phyloP scores from a whole-genome alignment of 2,329 filamentous ascomycete genomes.

The Chaetomium sp. region DNA sequence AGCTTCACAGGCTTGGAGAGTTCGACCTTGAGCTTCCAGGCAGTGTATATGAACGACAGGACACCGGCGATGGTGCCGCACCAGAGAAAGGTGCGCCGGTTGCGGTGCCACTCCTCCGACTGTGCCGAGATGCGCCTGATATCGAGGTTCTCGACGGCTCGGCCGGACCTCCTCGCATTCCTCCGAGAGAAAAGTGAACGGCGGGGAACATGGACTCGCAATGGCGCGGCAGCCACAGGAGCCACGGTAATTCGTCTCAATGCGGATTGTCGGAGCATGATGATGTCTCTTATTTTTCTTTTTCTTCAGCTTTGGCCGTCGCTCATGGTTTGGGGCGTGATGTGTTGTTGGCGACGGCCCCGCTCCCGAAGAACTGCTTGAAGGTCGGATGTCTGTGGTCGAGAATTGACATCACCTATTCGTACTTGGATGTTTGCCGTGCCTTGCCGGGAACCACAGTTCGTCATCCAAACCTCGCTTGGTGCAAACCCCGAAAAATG shows the following conservation, averaged over 20 bases:
- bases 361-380: neutral
- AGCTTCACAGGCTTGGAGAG: slow-evolving; percentile 40
- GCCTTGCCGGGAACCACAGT: neutral
- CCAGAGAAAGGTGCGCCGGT: slow-evolving; percentile 55
- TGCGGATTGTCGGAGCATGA: slow-evolving; percentile 39
- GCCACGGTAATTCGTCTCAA: slow-evolving; percentile 35
- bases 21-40: slow-evolving; percentile 53
- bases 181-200: slow-evolving; percentile 43
- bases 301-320: neutral
- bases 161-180: slow-evolving; percentile 27
- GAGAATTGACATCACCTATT: slow-evolving; percentile 13
- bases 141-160: slow-evolving; percentile 53
- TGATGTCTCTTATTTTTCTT: slow-evolving; percentile 9
- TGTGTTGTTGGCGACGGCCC: slow-evolving; percentile 1
- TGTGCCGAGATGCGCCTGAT: slow-evolving; percentile 51
- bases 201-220: slow-evolving; percentile 28
- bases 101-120: slow-evolving; percentile 53
- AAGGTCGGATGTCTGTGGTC: neutral
- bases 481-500: neutral
- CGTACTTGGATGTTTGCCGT: neutral
- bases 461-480: neutral
- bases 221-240: slow-evolving; percentile 5
- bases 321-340: neutral
- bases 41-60: slow-evolving; percentile 54
- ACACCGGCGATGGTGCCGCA: slow-evolving; percentile 54